Base-by-base conservation (phyloP, 306 rosid species). In the Fragaria ananassa region DNA sequence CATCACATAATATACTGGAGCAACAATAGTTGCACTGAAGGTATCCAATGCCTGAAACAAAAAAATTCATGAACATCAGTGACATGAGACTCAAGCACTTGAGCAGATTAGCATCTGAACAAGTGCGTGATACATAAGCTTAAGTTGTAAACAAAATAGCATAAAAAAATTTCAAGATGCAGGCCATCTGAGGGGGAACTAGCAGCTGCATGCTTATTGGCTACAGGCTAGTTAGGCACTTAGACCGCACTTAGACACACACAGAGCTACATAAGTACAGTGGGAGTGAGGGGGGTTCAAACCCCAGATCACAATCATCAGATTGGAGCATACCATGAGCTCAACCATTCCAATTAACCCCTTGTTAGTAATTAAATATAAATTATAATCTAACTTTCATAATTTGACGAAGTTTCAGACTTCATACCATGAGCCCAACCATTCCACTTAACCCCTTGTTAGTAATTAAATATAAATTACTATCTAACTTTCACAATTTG, bases 1-100 rank as follows among this genome's bases (percentile, higher is more conserved):
- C 98, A 93, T 91, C 46, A 87, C 97, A 89, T 93, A 93, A 79
- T 93, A 93, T 37, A 93, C 91, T 3, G 98, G 98, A 74, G 98
- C 89, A 81, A 93, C 94, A 76, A 93, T 83, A 60, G 96, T 88
- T 42, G 95, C 90, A 27, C 82, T 88, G 83, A 93, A 93, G 76
- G 95, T 89, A 85, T 93, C 98, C 85, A 93, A 81, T 37, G 98
- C 98, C 98, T 93, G 91, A 82, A 76, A 83, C 72, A 1, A 68
- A 71, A 75, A 39, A 47, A 17, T 68, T 13, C 41, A 9, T 25
- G 65, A 68, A 53, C 34, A 47, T 68, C 54, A 78, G 72, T 51
- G 14, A 81, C 21, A 67, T 25, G 45, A 79, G 67, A 71, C 18
- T 34, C 69, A 75, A 41, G 18, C 0, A 9, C 19, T 10, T 19